Percentiles rank a stretch among this genome's conserved stretches.
These are phyloP conservation scores for Aureobasidium sp. DNA, from an alignment of 2,329 filamentous ascomycete species.

Conservation along the genomic window DNA sequence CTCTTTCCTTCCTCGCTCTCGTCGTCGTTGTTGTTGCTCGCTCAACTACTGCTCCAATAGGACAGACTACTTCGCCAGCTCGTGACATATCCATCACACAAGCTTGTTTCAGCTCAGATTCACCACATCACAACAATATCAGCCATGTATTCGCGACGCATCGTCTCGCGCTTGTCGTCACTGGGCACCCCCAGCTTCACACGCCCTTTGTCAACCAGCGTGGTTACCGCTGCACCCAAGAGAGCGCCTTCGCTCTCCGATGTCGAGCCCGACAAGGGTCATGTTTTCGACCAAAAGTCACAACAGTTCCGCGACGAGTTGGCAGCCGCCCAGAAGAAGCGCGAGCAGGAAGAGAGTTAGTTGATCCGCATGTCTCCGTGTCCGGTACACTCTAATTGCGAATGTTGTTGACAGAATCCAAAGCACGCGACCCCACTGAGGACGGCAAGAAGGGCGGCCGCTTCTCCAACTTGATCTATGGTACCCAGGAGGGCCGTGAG, in stretches of 20 bases:
- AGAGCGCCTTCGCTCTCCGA: constrained; percentile 73
- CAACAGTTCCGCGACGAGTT: constrained; percentile 79
- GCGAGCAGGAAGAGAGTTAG: constrained; percentile 80
- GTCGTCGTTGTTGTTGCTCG: background rate
- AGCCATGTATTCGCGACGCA: constrained; percentile 23
- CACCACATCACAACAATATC: background rate
- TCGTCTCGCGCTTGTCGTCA: constrained; percentile 20
- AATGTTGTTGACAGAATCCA: constrained; percentile 5
- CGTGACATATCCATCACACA: background rate
- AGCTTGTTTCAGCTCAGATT: background rate
- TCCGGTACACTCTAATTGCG: constrained; percentile 24
- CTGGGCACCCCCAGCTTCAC: constrained; percentile 16
- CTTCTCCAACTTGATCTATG: constrained; percentile 86
- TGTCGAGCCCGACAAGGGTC: constrained; percentile 65
- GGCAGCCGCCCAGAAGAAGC: constrained; percentile 65
- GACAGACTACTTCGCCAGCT: background rate
- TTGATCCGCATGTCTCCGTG: constrained; percentile 38
- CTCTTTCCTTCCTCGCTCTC: background rate
- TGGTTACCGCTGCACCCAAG: constrained; percentile 14
- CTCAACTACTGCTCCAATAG: too few relatives aligned
- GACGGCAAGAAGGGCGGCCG: constrained; percentile 59
- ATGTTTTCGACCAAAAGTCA: constrained; percentile 75
- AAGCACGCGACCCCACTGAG: constrained; percentile 27
- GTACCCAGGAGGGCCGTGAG: constrained; percentile 89
- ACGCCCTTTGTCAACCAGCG: constrained; percentile 14